Percentiles rank a stretch among this genome's conserved stretches.
These are phyloP conservation scores for Ophiostoma sp. DNA, from an alignment of 2,329 filamentous ascomycete species.

Conservation along the genomic window DNA sequence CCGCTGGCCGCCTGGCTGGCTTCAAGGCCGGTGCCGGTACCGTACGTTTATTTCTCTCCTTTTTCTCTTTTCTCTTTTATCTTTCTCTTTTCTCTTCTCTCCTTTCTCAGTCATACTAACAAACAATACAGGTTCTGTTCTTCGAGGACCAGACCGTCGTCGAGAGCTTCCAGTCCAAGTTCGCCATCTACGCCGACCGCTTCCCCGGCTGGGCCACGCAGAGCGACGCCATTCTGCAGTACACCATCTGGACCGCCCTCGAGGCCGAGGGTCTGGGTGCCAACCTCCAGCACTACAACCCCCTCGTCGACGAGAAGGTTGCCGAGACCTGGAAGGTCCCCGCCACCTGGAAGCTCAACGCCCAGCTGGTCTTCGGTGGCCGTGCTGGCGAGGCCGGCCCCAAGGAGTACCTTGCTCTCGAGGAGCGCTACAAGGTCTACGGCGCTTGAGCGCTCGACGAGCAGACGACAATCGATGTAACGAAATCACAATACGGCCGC, in stretches of 20 bases:
- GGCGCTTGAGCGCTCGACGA: conserved; percentile 41
- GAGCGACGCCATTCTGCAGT: conserved; percentile 77
- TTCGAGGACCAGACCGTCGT: conserved; percentile 71
- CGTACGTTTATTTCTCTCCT: conserved; percentile 30
- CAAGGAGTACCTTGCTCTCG: conserved; percentile 60
- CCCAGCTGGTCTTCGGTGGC: conserved; percentile 80
- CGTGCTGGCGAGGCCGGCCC: conserved; percentile 50
- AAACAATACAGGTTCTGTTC: conserved; percentile 56
- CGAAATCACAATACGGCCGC: neutral
- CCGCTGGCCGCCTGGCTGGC: conserved; percentile 38
- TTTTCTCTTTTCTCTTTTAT: too few relatives aligned
- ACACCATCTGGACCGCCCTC: conserved; percentile 72
- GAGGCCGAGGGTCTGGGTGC: conserved; percentile 78
- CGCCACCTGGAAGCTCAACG: conserved; percentile 66
- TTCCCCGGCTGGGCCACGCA: conserved; percentile 75
- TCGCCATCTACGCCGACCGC: conserved; percentile 68
- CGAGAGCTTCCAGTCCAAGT: conserved; percentile 60
- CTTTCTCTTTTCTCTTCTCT: too few relatives aligned
- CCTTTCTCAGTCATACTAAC: too few relatives aligned
- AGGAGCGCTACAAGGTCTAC: conserved; percentile 62
- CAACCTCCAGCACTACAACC: conserved; percentile 93
- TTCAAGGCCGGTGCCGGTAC: conserved; percentile 74
- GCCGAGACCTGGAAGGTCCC: conserved; percentile 64
- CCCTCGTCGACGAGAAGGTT: conserved; percentile 70
- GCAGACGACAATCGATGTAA: neutral